phyloP scores from a whole-genome alignment of 2,329 filamentous ascomycete genomes.

The Fusarium sp. region DNA sequence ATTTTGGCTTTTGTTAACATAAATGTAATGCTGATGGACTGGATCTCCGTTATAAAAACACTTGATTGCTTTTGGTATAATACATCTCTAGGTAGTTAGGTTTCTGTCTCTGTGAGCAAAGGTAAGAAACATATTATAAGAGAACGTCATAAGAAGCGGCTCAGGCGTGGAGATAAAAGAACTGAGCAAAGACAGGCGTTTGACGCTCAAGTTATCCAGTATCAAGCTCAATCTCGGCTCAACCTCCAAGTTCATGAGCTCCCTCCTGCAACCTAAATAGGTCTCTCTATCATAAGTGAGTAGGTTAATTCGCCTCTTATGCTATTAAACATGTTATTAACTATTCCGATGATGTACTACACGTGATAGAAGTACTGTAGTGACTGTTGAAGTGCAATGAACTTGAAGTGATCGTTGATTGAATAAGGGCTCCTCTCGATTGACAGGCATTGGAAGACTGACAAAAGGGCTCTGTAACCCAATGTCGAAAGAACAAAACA shows the following conservation, averaged over 20 bases:
- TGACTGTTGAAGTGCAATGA: not conserved
- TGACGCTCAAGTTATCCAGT: not conserved
- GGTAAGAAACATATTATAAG: not conserved
- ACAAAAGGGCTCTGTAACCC: not conserved
- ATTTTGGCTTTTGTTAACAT: not conserved
- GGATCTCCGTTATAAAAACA: not conserved
- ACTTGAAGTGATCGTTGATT: not conserved
- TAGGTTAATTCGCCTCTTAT: not conserved
- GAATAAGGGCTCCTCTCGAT: not conserved
- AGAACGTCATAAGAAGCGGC: not conserved
- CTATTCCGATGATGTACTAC: accelerated
- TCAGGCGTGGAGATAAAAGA: not conserved
- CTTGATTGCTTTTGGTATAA: not conserved
- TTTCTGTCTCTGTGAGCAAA: not conserved
- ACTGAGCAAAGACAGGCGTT: not conserved
- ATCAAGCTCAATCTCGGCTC: not conserved
- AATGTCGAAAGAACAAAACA: not conserved
- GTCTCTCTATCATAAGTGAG: not conserved
- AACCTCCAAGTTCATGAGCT: not conserved
- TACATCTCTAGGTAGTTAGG: not conserved
- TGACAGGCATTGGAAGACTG: not conserved
- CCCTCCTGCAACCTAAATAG: not conserved
- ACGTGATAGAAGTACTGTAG: not conserved
- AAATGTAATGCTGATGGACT: not conserved
- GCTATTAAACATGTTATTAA: not conserved